Evolutionary conservation across 495 filamentous ascomycete genomes (phyloP).

Genomic region (Daldinia caldariorum): DNA sequence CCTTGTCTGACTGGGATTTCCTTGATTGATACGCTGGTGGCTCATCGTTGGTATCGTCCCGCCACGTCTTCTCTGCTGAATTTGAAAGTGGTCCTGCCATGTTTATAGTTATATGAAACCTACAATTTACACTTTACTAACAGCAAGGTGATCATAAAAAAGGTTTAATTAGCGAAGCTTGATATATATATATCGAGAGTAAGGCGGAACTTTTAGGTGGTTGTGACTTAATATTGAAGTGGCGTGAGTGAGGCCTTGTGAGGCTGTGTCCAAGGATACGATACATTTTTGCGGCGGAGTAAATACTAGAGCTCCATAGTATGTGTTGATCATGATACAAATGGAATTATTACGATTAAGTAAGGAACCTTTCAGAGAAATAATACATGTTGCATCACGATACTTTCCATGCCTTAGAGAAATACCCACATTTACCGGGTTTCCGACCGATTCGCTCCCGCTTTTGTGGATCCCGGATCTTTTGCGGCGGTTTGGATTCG

Average conservation of each 20-base stretch:
- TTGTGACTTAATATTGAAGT: neutral
- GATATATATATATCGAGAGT: neutral
- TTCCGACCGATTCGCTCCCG: neutral
- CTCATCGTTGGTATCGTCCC: neutral
- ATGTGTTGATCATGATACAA: conserved; percentile 19
- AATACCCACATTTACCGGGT: neutral
- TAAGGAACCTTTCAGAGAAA: neutral
- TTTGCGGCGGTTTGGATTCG: neutral
- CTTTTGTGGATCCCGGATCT: neutral
- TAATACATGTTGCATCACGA: neutral
- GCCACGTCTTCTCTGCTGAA: neutral
- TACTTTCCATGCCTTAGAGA: neutral
- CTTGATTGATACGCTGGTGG: conserved; percentile 3
- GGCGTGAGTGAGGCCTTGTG: conserved; percentile 8
- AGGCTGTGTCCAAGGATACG: conserved; percentile 15
- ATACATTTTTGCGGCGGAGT: neutral
- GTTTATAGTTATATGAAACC: no score
- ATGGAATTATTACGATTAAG: neutral
- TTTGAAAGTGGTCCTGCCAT: conserved; percentile 3
- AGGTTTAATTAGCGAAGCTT: neutral
- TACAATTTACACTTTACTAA: neutral
- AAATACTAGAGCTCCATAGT: conserved; percentile 3
- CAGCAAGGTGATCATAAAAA: neutral
- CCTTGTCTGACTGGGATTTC: neutral
- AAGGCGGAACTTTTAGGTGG: neutral